Percentiles rank a stretch among this genome's conserved stretches.
phyloP scores from a whole-genome alignment of 2,329 filamentous ascomycete genomes.

The Exophiala mesophila region DNA sequence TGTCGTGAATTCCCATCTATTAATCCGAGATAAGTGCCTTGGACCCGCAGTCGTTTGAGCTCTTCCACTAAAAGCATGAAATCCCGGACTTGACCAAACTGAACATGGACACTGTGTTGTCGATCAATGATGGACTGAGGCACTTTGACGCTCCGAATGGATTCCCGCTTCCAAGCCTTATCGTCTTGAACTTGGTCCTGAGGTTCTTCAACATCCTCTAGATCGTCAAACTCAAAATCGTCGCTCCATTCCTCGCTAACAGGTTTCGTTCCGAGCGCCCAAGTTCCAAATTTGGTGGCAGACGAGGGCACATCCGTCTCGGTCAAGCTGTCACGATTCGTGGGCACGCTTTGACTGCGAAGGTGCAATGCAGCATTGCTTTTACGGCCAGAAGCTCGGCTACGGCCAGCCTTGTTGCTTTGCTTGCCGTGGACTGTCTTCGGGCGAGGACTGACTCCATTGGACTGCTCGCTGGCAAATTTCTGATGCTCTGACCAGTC shows the following conservation, averaged over 20 bases:
- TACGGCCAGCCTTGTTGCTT: constrained; percentile 51
- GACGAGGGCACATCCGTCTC: constrained; percentile 47
- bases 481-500: constrained; percentile 60
- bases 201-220: constrained; percentile 34
- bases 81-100: constrained; percentile 60
- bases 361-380: constrained; percentile 57
- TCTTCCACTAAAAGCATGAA: constrained; percentile 62
- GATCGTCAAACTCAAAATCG: constrained; percentile 61
- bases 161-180: constrained; percentile 19
- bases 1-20: constrained; percentile 49
- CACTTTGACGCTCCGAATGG: constrained; percentile 43
- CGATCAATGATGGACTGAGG: constrained; percentile 60
- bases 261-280: constrained; percentile 62
- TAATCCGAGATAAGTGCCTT: constrained; percentile 51
- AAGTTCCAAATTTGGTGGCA: constrained; percentile 58
- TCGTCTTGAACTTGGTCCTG: constrained; percentile 9
- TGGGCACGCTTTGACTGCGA: constrained; percentile 62
- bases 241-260: constrained; percentile 66
- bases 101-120: constrained; percentile 60
- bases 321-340: constrained; percentile 48
- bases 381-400: constrained; percentile 53
- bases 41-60: constrained; percentile 56
- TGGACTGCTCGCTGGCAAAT: constrained; percentile 48
- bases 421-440: constrained; percentile 62
- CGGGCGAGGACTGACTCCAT: constrained; percentile 52